Evolutionary conservation across 2,329 filamentous ascomycete genomes (phyloP).

Genomic region (Exophiala sp.): DNA sequence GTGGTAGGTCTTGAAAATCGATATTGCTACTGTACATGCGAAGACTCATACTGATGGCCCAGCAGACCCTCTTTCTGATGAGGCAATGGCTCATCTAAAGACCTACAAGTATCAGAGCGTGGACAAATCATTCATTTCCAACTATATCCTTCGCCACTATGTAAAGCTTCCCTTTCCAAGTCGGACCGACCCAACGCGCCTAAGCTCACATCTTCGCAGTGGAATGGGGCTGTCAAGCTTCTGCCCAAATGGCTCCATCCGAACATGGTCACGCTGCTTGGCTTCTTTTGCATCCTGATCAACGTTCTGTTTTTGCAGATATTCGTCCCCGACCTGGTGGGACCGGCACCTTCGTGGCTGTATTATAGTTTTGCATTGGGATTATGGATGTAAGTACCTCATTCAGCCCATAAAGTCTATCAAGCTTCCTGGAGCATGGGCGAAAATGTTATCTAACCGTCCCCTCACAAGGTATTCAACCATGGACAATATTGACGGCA

Average conservation of each 20-base stretch:
- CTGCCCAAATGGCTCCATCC: slow-evolving; percentile 94
- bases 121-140: slow-evolving; percentile 88
- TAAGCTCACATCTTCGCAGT: slow-evolving; percentile 49
- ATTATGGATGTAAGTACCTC: slow-evolving; percentile 72
- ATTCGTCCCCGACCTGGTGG: slow-evolving; percentile 81
- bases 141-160: slow-evolving; percentile 91
- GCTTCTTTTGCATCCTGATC: slow-evolving; percentile 86
- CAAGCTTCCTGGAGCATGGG: no score
- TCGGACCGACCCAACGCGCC: slow-evolving; percentile 3
- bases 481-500: slow-evolving; percentile 98
- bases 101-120: slow-evolving; percentile 97
- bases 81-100: slow-evolving; percentile 83
- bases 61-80: slow-evolving; percentile 66
- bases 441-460: not conserved
- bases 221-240: slow-evolving; percentile 91
- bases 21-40: slow-evolving; percentile 28
- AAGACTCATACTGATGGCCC: slow-evolving; percentile 20
- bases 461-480: slow-evolving; percentile 63
- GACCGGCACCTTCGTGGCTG: slow-evolving; percentile 82
- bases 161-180: slow-evolving; percentile 48
- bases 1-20: slow-evolving; percentile 10
- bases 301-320: slow-evolving; percentile 73
- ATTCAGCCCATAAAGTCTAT: no score
- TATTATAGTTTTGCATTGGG: slow-evolving; percentile 95
- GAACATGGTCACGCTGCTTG: slow-evolving; percentile 93